These are phyloP conservation scores for Kokia cookei DNA, from an alignment of 441 rosid species.

Conservation along the genomic window DNA sequence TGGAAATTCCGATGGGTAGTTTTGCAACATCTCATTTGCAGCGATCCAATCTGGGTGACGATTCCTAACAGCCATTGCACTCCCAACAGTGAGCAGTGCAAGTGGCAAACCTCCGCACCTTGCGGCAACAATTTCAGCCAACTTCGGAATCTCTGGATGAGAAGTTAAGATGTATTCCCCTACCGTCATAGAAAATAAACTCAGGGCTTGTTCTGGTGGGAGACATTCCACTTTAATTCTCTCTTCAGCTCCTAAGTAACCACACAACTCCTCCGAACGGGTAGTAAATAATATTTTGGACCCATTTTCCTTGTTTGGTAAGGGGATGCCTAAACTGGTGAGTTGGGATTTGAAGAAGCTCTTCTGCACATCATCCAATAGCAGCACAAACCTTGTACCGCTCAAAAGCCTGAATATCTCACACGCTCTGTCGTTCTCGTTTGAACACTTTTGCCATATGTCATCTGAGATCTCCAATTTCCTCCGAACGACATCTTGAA, in stretches of 20 bases:
- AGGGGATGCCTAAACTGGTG: slow-evolving; percentile 3
- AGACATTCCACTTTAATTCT: background rate
- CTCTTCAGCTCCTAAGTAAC: background rate
- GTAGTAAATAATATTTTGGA: slow-evolving; percentile 7
- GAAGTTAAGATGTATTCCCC: background rate
- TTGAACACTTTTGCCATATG: background rate
- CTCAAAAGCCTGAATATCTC: background rate
- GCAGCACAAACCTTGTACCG: slow-evolving; percentile 5
- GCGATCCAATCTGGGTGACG: background rate
- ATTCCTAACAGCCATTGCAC: slow-evolving; percentile 2
- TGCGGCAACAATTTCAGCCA: background rate
- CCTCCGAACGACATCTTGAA: slow-evolving; percentile 5
- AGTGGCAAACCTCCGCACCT: slow-evolving; percentile 15
- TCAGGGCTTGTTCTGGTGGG: background rate
- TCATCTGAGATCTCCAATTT: background rate
- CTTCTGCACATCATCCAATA: slow-evolving; percentile 18
- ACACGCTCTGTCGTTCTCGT: background rate
- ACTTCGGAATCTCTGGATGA: too few relatives aligned
- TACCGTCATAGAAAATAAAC: slow-evolving; percentile 8
- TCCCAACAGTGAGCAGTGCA: slow-evolving; percentile 5
- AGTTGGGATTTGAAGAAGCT: background rate
- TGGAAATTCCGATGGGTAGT: background rate
- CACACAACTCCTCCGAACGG: background rate
- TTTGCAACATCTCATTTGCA: background rate
- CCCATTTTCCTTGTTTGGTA: background rate